These are phyloP conservation scores for Galium porrigens DNA, from an alignment of 305 asterid genomes.

Conservation along the genomic window DNA sequence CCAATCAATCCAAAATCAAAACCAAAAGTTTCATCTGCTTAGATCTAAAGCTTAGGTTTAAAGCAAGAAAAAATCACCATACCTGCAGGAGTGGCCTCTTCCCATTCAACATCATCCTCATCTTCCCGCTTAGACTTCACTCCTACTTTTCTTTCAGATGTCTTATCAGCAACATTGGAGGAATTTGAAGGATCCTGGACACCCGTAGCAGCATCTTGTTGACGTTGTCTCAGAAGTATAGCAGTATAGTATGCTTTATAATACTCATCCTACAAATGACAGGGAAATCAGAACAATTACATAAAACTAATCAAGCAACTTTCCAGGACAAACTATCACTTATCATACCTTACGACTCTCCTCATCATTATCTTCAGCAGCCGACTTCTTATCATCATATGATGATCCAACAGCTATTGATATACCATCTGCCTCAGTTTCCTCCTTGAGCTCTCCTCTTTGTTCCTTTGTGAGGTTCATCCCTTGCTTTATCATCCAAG, in stretches of 20 bases:
- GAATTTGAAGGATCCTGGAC: slow-evolving; percentile 27
- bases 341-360: slow-evolving; percentile 41
- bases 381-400: slow-evolving; percentile 43
- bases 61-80: not conserved
- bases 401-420: slow-evolving; percentile 24
- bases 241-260: slow-evolving; percentile 77
- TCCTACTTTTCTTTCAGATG: slow-evolving; percentile 56
- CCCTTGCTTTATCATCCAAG: slow-evolving; percentile 90
- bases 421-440: slow-evolving; percentile 30
- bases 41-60: slow-evolving; percentile 5
- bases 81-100: slow-evolving; percentile 61
- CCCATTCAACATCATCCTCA: slow-evolving; percentile 51
- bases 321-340: not conserved
- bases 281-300: slow-evolving; percentile 2
- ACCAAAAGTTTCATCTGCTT: slow-evolving; percentile 1
- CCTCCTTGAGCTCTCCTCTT: slow-evolving; percentile 56
- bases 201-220: slow-evolving; percentile 40
- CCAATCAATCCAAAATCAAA: not conserved
- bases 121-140: slow-evolving; percentile 55
- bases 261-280: slow-evolving; percentile 58
- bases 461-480: slow-evolving; percentile 90
- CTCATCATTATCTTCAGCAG: slow-evolving; percentile 29
- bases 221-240: slow-evolving; percentile 39
- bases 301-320: not conserved
- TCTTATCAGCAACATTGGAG: slow-evolving; percentile 19